A percentile compares a stretch with the other conserved stretches of the same genome.
phyloP scores from a whole-genome alignment of 2,329 filamentous ascomycete species.

The Didymella sp. region DNA sequence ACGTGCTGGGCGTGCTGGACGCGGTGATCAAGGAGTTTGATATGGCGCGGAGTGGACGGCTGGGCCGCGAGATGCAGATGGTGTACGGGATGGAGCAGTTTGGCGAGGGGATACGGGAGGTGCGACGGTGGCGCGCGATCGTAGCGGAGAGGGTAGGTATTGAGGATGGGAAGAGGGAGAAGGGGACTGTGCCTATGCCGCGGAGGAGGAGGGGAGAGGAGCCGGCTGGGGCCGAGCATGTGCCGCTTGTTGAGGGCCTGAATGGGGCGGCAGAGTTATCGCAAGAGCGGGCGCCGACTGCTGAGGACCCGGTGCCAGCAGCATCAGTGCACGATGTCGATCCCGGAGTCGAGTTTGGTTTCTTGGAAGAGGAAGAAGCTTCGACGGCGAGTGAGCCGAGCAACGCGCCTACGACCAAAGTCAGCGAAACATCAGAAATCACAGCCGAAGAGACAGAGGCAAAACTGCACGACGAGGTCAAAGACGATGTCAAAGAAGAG shows the following conservation, averaged over 20 bases:
- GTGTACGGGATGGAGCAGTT: slow-evolving; percentile 49
- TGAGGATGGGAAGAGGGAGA: slow-evolving; percentile 7
- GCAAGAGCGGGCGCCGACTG: neutral
- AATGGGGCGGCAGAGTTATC: neutral
- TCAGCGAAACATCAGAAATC: neutral
- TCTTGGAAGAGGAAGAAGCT: neutral
- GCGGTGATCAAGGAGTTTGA: slow-evolving; percentile 41
- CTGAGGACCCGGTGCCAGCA: neutral
- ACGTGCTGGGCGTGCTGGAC: slow-evolving; percentile 53
- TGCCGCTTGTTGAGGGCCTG: slow-evolving; percentile 9
- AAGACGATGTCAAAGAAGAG: slow-evolving; percentile 1
- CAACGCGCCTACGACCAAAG: neutral
- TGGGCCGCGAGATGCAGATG: slow-evolving; percentile 37
- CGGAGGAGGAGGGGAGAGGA: neutral
- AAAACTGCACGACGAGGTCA: neutral
- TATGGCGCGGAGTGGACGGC: slow-evolving; percentile 29
- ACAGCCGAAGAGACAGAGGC: neutral
- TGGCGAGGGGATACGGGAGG: slow-evolving; percentile 37
- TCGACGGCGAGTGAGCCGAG: neutral
- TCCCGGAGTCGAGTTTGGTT: neutral
- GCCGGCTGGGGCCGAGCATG: neutral
- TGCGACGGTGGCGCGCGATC: slow-evolving; percentile 47
- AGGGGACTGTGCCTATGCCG: slow-evolving; percentile 12
- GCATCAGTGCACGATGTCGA: neutral
- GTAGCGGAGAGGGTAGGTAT: slow-evolving; percentile 40